Evolutionary conservation across 108 stramenopile species (phyloP).

Genomic region (Cyclostephanos invisitatus): DNA sequence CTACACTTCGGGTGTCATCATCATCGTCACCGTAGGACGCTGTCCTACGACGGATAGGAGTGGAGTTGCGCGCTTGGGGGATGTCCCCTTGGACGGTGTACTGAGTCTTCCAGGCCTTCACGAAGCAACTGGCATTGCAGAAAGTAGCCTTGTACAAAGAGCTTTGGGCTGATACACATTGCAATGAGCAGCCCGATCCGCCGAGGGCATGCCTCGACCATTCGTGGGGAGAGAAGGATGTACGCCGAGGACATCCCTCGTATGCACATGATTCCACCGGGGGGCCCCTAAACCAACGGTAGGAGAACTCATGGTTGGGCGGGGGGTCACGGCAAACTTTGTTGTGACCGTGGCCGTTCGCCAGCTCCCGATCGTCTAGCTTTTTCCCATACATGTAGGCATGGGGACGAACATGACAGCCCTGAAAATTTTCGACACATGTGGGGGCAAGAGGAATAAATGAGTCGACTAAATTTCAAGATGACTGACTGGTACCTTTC

Average conservation of each 20-base stretch:
- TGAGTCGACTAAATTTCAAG: constrained; percentile 7
- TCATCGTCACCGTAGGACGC: constrained; percentile 43
- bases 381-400: constrained; percentile 94
- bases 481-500: neutral
- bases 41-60: constrained; percentile 26
- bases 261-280: constrained; percentile 75
- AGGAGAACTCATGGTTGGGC: constrained; percentile 81
- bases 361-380: constrained; percentile 78
- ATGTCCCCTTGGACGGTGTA: constrained; percentile 67
- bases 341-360: constrained; percentile 51
- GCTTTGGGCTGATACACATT: constrained; percentile 83
- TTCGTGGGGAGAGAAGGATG: constrained; percentile 88
- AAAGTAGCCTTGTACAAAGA: constrained; percentile 81
- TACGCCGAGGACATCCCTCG: constrained; percentile 81
- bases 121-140: constrained; percentile 88
- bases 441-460: neutral
- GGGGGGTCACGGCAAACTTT: constrained; percentile 84
- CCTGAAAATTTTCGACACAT: constrained; percentile 28
- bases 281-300: constrained; percentile 87
- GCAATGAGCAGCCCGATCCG: constrained; percentile 74
- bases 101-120: constrained; percentile 89
- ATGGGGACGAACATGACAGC: constrained; percentile 81
- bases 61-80: constrained; percentile 28
- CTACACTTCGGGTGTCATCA: constrained; percentile 47
- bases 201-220: constrained; percentile 86